Conservation (phyloP, 352 stramenopile genomes). For the Blastocystis sp. region DNA sequence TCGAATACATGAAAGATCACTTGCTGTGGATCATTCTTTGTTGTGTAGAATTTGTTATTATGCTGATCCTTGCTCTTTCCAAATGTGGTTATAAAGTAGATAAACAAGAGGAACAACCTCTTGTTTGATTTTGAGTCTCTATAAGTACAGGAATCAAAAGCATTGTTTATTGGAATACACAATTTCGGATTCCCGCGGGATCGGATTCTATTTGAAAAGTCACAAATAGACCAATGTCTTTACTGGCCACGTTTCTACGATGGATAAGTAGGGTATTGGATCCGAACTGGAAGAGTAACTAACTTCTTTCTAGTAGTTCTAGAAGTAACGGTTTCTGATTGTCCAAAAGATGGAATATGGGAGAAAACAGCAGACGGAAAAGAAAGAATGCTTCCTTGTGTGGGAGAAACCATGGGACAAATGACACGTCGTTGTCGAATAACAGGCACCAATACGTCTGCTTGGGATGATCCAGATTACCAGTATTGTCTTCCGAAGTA, state of each 20-base stretch:
- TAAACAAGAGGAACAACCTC: background rate
- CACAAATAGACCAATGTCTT: too few species aligned
- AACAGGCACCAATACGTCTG: background rate
- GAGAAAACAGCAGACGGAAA: background rate
- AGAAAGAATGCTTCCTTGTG: background rate
- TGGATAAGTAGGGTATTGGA: too few species aligned
- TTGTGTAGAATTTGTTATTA: background rate
- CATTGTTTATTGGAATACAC: too few species aligned
- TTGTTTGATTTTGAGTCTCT: too few species aligned
- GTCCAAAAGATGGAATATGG: slow-evolving; percentile 4
- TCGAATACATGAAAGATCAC: background rate
- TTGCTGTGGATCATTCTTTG: slow-evolving; percentile 11
- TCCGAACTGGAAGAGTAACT: background rate
- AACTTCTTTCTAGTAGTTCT: background rate
- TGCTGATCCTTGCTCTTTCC: background rate
- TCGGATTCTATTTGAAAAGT: too few species aligned
- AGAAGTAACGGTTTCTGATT: background rate
- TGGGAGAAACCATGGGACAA: background rate
- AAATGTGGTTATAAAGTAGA: too few species aligned
- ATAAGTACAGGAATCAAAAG: too few species aligned
- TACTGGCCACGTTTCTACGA: too few species aligned
- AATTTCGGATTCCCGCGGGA: too few species aligned
- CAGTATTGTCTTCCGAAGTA: background rate
- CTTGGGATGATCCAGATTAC: slow-evolving; percentile 30
- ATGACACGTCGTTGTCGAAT: slow-evolving; percentile 33